Percentiles rank a stretch among this genome's conserved stretches.
Conservation (phyloP, 371 early-diverging fungal species). For the Mucor irregularis region DNA sequence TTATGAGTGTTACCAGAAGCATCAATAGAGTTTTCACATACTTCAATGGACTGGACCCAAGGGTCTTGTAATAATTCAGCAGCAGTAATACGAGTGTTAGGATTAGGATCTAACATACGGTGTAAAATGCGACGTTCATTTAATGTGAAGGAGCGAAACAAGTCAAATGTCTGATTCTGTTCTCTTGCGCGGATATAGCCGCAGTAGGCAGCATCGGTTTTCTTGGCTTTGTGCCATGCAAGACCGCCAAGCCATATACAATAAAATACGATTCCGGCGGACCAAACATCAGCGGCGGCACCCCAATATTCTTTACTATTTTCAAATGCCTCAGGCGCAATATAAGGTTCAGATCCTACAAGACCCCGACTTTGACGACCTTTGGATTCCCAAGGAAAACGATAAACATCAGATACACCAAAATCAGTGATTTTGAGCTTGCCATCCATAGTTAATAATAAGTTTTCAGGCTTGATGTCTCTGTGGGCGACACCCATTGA, state of each 20-base stretch:
- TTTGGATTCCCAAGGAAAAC: constrained; percentile 76
- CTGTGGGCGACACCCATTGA: constrained; percentile 95
- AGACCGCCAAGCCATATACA: constrained; percentile 56
- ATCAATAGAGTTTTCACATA: constrained; percentile 19
- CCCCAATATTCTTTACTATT: constrained; percentile 78
- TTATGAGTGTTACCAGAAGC: constrained; percentile 5
- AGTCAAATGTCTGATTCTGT: constrained; percentile 53
- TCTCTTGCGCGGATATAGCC: constrained; percentile 46
- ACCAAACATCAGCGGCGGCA: constrained; percentile 82
- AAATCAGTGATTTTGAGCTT: constrained; percentile 97
- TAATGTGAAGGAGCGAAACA: constrained; percentile 59
- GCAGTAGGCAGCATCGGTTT: constrained; percentile 63
- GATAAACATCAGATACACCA: constrained; percentile 93
- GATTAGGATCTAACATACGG: constrained; percentile 48
- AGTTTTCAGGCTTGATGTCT: constrained; percentile 90
- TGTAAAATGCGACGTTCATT: constrained; percentile 59
- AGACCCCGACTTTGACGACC: constrained; percentile 76
- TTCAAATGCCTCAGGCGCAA: constrained; percentile 83
- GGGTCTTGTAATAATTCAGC: constrained; percentile 60
- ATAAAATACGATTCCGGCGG: constrained; percentile 83
- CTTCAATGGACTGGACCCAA: constrained; percentile 69
- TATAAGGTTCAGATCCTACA: constrained; percentile 90
- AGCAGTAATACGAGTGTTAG: constrained; percentile 54
- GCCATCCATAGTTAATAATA: constrained; percentile 79
- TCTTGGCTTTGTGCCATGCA: constrained; percentile 74